phyloP scores from a whole-genome alignment of 2,329 filamentous ascomycete species.

The Thyridium curvatum region DNA sequence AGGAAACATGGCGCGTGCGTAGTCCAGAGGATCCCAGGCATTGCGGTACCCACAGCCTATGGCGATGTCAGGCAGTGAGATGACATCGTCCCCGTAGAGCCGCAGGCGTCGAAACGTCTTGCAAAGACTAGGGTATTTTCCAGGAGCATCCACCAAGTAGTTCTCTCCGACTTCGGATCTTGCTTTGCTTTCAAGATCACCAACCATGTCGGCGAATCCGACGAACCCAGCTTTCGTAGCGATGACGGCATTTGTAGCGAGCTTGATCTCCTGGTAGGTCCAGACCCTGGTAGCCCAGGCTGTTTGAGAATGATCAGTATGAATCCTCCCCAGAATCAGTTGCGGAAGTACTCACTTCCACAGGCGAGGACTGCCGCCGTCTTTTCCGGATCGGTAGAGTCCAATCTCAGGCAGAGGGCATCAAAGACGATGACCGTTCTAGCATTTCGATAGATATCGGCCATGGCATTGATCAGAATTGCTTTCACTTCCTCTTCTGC shows the following conservation, averaged over 20 bases:
- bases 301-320: background rate
- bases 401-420: background rate
- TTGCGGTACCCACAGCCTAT: constrained; percentile 1
- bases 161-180: background rate
- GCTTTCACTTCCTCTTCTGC: background rate
- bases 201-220: background rate
- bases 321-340: no score
- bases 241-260: background rate
- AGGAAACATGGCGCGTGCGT: constrained; percentile 2
- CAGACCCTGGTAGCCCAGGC: constrained; percentile 3
- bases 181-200: background rate
- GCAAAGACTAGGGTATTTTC: no score
- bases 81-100: no score
- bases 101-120: no score
- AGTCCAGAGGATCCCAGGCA: constrained; percentile 1
- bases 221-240: background rate
- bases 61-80: background rate
- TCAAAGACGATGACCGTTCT: constrained; percentile 1
- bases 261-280: constrained; percentile 5
- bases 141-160: background rate
- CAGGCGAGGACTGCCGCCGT: background rate
- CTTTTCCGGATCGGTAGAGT: background rate
- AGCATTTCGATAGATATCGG: constrained; percentile 1
- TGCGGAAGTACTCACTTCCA: background rate
- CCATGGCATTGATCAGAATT: constrained; percentile 3